These are phyloP conservation scores for Exophiala aquamarina DNA, from an alignment of 2,329 filamentous ascomycete genomes.

Conservation along the genomic window DNA sequence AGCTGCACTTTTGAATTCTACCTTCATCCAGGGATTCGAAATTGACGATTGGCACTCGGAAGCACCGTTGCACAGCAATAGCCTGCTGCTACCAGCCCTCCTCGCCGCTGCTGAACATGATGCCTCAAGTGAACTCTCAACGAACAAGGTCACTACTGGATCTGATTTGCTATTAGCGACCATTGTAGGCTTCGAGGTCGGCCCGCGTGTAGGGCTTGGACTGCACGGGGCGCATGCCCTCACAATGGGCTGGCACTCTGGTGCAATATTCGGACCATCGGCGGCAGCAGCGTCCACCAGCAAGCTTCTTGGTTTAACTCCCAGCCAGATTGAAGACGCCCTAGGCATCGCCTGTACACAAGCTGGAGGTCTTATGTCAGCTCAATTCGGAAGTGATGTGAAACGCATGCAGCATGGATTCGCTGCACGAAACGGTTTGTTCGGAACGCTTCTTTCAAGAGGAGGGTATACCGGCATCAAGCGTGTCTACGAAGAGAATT, in stretches of 20 bases:
- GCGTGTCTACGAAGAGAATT: conserved; percentile 41
- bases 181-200: conserved; percentile 43
- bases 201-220: conserved; percentile 39
- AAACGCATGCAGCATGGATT: conserved; percentile 51
- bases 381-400: conserved; percentile 44
- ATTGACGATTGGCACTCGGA: conserved; percentile 45
- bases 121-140: not conserved
- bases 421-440: conserved; percentile 44
- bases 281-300: conserved; percentile 34
- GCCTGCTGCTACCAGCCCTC: conserved; percentile 41
- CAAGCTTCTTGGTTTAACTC: conserved; percentile 35
- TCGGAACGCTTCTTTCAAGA: conserved; percentile 40
- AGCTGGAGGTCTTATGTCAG: conserved; percentile 42
- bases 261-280: conserved; percentile 40
- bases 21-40: conserved; percentile 47
- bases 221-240: conserved; percentile 42
- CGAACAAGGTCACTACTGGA: conserved; percentile 24
- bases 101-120: conserved; percentile 36
- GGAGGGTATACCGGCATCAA: conserved; percentile 45
- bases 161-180: conserved; percentile 36
- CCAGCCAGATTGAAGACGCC: conserved; percentile 35
- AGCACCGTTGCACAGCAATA: conserved; percentile 42
- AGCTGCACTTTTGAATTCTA: conserved; percentile 44
- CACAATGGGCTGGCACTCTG: conserved; percentile 42
- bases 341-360: conserved; percentile 44